These are phyloP conservation scores for Annulohypoxylon stygium DNA, from an alignment of 495 filamentous ascomycete genomes.

Conservation along the genomic window DNA sequence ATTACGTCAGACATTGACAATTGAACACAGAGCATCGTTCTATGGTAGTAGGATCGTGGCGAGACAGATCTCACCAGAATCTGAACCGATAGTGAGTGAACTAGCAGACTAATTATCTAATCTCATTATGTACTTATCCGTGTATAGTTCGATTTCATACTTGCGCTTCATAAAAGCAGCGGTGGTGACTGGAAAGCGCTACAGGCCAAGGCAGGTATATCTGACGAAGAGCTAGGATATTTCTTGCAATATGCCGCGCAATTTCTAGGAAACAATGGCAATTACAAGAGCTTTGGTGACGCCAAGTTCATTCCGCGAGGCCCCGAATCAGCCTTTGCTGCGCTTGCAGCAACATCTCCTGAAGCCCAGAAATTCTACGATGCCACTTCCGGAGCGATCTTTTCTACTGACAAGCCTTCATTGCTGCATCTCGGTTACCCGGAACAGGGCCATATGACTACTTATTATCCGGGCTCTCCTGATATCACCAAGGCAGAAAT, in stretches of 20 bases:
- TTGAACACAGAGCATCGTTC: slow-evolving; percentile 75
- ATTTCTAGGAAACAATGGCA: slow-evolving; percentile 91
- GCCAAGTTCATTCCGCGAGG: slow-evolving; percentile 92
- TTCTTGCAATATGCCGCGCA: slow-evolving; percentile 91
- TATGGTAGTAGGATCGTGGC: slow-evolving; percentile 86
- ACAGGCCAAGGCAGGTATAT: slow-evolving; percentile 75
- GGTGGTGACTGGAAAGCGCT: slow-evolving; percentile 84
- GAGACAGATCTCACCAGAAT: slow-evolving; percentile 91
- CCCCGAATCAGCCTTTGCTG: slow-evolving; percentile 72
- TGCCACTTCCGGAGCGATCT: slow-evolving; percentile 79
- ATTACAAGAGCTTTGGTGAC: slow-evolving; percentile 97
- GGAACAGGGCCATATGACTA: slow-evolving; percentile 84
- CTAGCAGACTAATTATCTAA: neutral
- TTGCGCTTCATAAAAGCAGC: slow-evolving; percentile 78
- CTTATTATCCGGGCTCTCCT: slow-evolving; percentile 92
- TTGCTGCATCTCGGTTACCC: slow-evolving; percentile 90
- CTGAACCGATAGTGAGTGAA: slow-evolving; percentile 74
- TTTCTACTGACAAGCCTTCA: slow-evolving; percentile 72
- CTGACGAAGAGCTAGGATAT: slow-evolving; percentile 73
- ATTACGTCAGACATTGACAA: slow-evolving; percentile 24
- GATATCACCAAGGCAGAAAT: slow-evolving; percentile 90
- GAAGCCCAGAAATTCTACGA: slow-evolving; percentile 74
- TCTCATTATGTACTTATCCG: slow-evolving; percentile 28
- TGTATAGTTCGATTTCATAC: slow-evolving; percentile 80
- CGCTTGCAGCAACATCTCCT: slow-evolving; percentile 74